Conservation (phyloP, 116 monocot species). For the Cymodocea nodosa region DNA sequence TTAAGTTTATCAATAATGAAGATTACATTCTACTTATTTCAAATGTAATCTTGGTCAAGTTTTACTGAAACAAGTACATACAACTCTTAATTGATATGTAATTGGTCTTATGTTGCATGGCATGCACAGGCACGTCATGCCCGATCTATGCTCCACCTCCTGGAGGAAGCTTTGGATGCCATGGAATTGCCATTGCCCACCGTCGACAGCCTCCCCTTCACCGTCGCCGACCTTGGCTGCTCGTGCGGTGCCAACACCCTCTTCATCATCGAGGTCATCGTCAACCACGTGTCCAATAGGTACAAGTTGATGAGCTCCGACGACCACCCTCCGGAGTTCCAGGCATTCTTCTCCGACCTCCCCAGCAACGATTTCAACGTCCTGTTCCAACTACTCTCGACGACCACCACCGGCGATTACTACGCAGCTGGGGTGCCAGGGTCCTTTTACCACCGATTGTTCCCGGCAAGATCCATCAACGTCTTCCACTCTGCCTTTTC, state of each 20-base stretch:
- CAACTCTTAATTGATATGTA: too few species aligned
- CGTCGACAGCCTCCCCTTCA: neutral
- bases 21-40: too few species aligned
- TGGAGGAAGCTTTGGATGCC: constrained; percentile 12
- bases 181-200: constrained; percentile 10
- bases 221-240: constrained; percentile 29
- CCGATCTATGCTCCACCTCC: constrained; percentile 12
- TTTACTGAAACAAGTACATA: too few species aligned
- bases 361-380: constrained; percentile 32
- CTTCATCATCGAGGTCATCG: constrained; percentile 10
- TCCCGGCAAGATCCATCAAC: constrained; percentile 18
- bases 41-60: too few species aligned
- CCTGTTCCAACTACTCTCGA: constrained; percentile 23
- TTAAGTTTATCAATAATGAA: too few species aligned
- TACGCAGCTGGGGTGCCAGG: constrained; percentile 26
- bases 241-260: constrained; percentile 24
- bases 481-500: constrained; percentile 31
- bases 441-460: constrained; percentile 26
- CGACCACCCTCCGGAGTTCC: constrained; percentile 18
- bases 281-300: constrained; percentile 12
- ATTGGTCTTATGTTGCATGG: neutral
- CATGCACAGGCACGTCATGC: constrained; percentile 17
- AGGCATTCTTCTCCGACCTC: constrained; percentile 31
- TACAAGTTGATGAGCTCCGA: neutral
- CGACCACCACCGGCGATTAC: constrained; percentile 10